Evolutionary conservation across 140 eudicot genomes (phyloP).

Genomic region (Oenanthe javanica): DNA sequence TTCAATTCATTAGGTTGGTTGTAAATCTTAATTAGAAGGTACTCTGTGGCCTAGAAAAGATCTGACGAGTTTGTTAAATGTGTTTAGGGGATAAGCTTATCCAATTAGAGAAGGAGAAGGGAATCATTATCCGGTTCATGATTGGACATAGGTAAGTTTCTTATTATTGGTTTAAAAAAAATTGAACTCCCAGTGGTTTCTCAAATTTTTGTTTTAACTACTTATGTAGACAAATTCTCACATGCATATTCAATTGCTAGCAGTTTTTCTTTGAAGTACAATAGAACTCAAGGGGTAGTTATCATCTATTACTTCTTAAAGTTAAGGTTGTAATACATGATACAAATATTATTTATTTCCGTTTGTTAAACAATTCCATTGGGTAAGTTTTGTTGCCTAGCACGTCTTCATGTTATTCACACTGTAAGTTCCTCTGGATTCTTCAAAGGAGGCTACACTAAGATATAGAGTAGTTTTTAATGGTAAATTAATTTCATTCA

Average conservation of each 20-base stretch:
- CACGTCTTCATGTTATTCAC: not conserved
- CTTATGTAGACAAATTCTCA: not conserved
- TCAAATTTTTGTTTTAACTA: not conserved
- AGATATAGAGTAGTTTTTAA: too few relatives aligned
- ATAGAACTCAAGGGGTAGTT: not conserved
- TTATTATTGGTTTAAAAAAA: not conserved
- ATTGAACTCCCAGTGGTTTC: not conserved
- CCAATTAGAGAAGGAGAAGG: constrained; percentile 78
- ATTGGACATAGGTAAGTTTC: constrained; percentile 75
- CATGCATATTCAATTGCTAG: not conserved
- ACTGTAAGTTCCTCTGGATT: not conserved
- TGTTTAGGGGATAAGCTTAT: constrained; percentile 65
- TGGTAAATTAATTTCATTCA: not conserved
- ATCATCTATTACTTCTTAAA: too few relatives aligned
- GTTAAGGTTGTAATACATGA: not conserved
- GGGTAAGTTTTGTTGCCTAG: constrained; percentile 1
- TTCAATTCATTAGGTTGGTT: not conserved
- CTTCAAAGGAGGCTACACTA: not conserved
- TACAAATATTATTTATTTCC: not conserved
- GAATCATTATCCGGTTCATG: constrained; percentile 80
- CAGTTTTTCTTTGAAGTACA: not conserved
- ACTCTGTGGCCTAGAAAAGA: constrained; percentile 2
- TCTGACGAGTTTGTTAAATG: constrained; percentile 7
- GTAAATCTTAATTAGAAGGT: not conserved
- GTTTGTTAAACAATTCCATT: not conserved